Evolutionary conservation across 2,329 filamentous ascomycete genomes (phyloP).

Genomic region (Pseudogymnoascus sp.): DNA sequence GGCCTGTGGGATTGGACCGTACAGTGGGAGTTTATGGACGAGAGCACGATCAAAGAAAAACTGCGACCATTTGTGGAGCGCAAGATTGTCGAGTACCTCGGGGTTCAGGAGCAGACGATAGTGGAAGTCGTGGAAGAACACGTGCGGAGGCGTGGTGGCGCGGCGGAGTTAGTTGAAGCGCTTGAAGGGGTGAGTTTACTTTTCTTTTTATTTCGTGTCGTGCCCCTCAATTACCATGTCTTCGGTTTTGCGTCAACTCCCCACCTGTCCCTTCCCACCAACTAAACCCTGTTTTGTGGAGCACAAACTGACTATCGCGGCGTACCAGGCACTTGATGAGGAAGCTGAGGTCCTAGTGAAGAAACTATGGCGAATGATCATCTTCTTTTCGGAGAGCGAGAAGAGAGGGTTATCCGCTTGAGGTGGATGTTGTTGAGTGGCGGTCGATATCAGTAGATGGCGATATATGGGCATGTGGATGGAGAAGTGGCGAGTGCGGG

Average conservation of each 20-base stretch:
- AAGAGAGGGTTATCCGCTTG: constrained; percentile 68
- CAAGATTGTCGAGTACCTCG: constrained; percentile 94
- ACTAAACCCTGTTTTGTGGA: constrained; percentile 3
- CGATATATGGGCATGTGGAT: neutral
- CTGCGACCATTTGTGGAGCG: constrained; percentile 93
- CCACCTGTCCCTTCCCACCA: neutral
- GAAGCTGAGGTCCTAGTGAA: constrained; percentile 89
- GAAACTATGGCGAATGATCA: constrained; percentile 97
- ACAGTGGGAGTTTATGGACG: constrained; percentile 85
- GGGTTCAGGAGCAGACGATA: constrained; percentile 90
- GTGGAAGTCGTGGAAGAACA: constrained; percentile 90
- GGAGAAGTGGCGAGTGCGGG: neutral
- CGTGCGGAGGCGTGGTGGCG: constrained; percentile 62
- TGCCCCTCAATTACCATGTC: constrained; percentile 6
- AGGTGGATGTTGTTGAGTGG: neutral
- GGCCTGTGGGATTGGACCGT: constrained; percentile 89
- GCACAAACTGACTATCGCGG: constrained; percentile 26
- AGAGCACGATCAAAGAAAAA: constrained; percentile 71
- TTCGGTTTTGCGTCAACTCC: constrained; percentile 28
- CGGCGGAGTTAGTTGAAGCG: constrained; percentile 75
- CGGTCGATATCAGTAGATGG: neutral
- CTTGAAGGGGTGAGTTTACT: constrained; percentile 62
- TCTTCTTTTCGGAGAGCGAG: constrained; percentile 94
- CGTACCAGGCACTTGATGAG: constrained; percentile 70
- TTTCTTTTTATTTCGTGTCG: constrained; percentile 5